Evolutionary conservation across 2,329 filamentous ascomycete species (phyloP).

Genomic region (Penicillium brevicompactum): DNA sequence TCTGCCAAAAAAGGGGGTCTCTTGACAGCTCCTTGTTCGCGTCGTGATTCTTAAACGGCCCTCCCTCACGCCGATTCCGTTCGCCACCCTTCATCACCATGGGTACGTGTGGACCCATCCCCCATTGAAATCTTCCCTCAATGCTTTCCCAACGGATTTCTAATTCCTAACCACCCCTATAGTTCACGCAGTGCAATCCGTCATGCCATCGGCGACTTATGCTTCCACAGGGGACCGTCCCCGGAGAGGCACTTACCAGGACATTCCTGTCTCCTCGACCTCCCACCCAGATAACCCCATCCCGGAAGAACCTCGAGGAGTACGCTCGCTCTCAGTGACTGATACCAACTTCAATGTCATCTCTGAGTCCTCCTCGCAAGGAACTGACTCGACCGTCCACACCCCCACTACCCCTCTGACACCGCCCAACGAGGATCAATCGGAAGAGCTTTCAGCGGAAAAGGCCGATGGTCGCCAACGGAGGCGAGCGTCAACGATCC

Average conservation of each 20-base stretch:
- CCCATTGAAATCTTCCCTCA: not conserved
- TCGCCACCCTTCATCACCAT: constrained; percentile 2
- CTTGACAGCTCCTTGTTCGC: not conserved
- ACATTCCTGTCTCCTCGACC: constrained; percentile 42
- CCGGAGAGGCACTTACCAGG: constrained; percentile 29
- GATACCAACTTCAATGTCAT: constrained; percentile 31
- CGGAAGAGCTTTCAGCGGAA: constrained; percentile 29
- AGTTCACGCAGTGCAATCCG: constrained; percentile 36
- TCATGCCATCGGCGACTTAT: constrained; percentile 29
- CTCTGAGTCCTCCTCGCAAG: constrained; percentile 32
- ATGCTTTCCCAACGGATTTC: no score
- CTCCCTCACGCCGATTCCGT: not conserved
- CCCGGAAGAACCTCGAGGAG: constrained; percentile 48
- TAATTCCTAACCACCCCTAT: not conserved
- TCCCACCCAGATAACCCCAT: constrained; percentile 52
- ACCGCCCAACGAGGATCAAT: constrained; percentile 38
- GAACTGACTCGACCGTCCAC: constrained; percentile 38
- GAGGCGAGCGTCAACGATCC: constrained; percentile 49
- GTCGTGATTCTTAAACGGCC: constrained; percentile 1
- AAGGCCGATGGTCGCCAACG: constrained; percentile 36
- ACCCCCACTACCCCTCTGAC: constrained; percentile 47
- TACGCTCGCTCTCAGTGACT: constrained; percentile 40
- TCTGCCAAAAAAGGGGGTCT: not conserved
- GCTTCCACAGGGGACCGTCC: constrained; percentile 25
- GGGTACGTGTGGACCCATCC: not conserved